Evolutionary conservation across 371 early-diverging fungal species (phyloP).

Genomic region (Dichotomocladium elegans): DNA sequence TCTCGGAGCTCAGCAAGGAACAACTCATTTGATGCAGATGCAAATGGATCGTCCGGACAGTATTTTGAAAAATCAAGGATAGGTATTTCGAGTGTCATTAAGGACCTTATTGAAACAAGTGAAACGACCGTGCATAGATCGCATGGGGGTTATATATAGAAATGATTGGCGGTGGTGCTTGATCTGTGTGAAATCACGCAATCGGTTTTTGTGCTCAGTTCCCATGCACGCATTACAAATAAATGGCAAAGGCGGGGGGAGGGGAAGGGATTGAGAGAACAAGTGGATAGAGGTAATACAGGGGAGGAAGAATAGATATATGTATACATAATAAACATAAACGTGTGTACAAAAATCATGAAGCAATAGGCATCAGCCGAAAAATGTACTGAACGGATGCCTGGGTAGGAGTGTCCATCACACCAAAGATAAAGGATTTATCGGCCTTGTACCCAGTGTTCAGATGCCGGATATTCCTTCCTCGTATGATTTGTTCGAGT

Average conservation of each 20-base stretch:
- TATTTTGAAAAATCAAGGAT: conserved; percentile 26
- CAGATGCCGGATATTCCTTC: conserved; percentile 52
- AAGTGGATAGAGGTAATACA: not conserved
- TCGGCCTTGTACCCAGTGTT: conserved; percentile 46
- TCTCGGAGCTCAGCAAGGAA: conserved; percentile 50
- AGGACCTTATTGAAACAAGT: not conserved
- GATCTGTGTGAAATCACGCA: not conserved
- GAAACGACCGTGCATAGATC: too few species aligned
- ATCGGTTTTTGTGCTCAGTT: not conserved
- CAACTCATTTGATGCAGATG: conserved; percentile 6
- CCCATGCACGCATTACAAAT: too few species aligned
- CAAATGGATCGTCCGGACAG: conserved; percentile 9
- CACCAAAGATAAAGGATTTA: conserved; percentile 33
- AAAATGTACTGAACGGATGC: conserved; percentile 25
- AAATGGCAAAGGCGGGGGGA: not conserved
- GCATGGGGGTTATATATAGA: not conserved
- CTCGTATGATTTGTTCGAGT: conserved; percentile 64
- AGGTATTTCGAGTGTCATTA: conserved; percentile 9
- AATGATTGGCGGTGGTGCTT: too few species aligned
- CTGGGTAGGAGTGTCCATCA: conserved; percentile 29
- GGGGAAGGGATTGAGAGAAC: not conserved
- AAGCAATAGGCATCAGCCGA: conserved; percentile 14
- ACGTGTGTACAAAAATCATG: not conserved
- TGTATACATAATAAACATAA: not conserved
- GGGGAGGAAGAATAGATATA: not conserved